Evolutionary conservation across 2,329 filamentous ascomycete genomes (phyloP), one percentile per base, ranked within the genome.

Genomic region (Neonectria hederae): DNA sequence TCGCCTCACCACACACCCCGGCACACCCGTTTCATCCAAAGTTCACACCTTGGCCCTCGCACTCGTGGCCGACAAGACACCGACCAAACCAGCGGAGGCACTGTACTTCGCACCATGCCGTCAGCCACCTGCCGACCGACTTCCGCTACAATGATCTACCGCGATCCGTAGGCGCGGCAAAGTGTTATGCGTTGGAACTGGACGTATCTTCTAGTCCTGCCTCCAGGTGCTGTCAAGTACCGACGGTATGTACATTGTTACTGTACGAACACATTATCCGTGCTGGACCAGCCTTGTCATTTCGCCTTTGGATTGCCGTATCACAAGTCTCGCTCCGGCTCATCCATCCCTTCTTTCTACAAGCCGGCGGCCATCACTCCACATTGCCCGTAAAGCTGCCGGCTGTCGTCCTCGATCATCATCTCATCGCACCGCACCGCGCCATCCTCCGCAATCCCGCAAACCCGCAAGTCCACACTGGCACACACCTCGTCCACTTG

Each of bases 1-100:
- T 63, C 52, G 35, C 49, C 55, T 53, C 61, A 52, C 58, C 51
- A 54, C 52, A 63, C 54, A 63, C 61, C 61, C 55, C 30, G 55
- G 42, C 51, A 58, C 53, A 30, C 55, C 61, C 55, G 61, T 63
- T 63, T 63, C 61, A 63, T 55, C 51, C 61, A 63, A 59, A 57
- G 61, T 51, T 40, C 49, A 22, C 54, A 49, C 42, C 32, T 32
- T 32, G 17, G 35, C 38, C 26, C 55, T 54, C 32, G 13, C 51
- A 5, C 42, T 59, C 61, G 35, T 38, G 51, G 61, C 61, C 61
- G 52, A 43, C 49, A 45, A 59, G 55, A 35, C 38, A 58, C 61
- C 55, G 49, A 46, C 19, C 55, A 46, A 21, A 43, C 51, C 43
- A 49, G 11, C 51, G 54, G 40, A 24, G 13, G 22, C 46, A 38